Base-by-base conservation (phyloP, 371 early-diverging fungal species). In the Mucor indicus region DNA sequence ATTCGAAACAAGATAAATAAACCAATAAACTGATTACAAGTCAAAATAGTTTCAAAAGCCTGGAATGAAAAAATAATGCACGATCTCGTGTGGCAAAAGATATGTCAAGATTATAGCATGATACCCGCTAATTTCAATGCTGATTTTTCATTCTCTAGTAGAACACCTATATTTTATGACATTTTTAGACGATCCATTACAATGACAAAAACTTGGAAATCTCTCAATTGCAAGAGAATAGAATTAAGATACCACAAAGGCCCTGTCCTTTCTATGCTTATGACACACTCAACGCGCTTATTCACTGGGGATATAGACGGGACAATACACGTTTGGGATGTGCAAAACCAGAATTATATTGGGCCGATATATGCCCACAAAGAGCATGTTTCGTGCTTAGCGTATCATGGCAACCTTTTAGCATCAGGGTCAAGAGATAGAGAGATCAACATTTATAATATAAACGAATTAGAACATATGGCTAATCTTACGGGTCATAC, bases 261-360 rank as follows among this genome's bases (percentile, higher is more conserved):
- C 0, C 59, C 59, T n/a, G 46, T 59, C 2, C 31, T 59, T 12
- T 39, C 29, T 17, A n/a, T 59, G 10, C 22, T 59, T 7, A 44
- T 48, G 13, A 35, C 43, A 15, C 44, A 53, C 37, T 8, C 35
- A 5, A 53, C 59, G 10, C 57, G 84, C n/a, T 64, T 92, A 19
- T 75, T 88, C 15, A 81, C 83, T 6, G 92, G 93, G 0, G 86
- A 88, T 11, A 76, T 89, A 15, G 94, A 96, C 55, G 73, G 81
- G 13, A 83, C 83, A 2, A 77, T 94, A 47, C 79, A 83, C 50
- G 65, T 90, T 22, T 94, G 91, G 91, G 77, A 86, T 48, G 55
- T 77, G 31, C 72, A 72, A 7, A 81, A 82, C 0, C 60, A 38
- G 17, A 73, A 24, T 8, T 53, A 53, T 17, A 23, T 48, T n/a